Percentiles rank a stretch among this genome's conserved stretches.
Conservation (phyloP, 2,329 filamentous ascomycete genomes). For the Fusarium vanettenii region DNA sequence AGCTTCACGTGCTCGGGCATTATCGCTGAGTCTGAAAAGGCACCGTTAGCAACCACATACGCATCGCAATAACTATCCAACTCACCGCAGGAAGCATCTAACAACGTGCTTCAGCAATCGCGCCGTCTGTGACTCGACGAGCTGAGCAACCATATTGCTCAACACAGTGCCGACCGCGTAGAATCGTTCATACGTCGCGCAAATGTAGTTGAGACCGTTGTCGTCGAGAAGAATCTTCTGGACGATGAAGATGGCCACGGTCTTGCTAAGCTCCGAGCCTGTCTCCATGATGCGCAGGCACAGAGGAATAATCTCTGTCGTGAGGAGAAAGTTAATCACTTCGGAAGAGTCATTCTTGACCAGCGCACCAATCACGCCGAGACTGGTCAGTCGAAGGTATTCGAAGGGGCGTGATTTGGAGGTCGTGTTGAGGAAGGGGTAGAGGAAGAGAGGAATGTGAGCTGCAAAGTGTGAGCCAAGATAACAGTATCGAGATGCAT, state of each 20-base stretch:
- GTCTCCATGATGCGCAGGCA: slow-evolving; percentile 99
- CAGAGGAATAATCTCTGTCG: slow-evolving; percentile 97
- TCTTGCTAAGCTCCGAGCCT: slow-evolving; percentile 97
- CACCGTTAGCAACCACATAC: slow-evolving; percentile 16
- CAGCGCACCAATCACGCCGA: slow-evolving; percentile 95
- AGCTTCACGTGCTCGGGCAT: slow-evolving; percentile 93
- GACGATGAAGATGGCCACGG: slow-evolving; percentile 98
- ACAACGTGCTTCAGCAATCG: slow-evolving; percentile 97
- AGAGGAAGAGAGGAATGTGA: slow-evolving; percentile 96
- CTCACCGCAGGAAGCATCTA: slow-evolving; percentile 92
- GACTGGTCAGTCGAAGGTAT: slow-evolving; percentile 93
- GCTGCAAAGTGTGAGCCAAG: slow-evolving; percentile 63
- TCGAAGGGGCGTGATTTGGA: slow-evolving; percentile 98
- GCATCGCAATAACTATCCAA: slow-evolving; percentile 24
- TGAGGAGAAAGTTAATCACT: slow-evolving; percentile 98
- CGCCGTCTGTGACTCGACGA: slow-evolving; percentile 97
- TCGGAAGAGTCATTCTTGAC: slow-evolving; percentile 99
- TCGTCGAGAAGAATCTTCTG: slow-evolving; percentile 99
- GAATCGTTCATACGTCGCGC: slow-evolving; percentile 97
- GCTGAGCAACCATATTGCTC: slow-evolving; percentile 98
- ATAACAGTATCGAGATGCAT: neutral
- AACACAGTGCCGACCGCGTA: slow-evolving; percentile 97
- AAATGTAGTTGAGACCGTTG: slow-evolving; percentile 97
- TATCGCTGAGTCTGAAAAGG: slow-evolving; percentile 82
- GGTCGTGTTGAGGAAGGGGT: slow-evolving; percentile 98